phyloP scores from a whole-genome alignment of 495 filamentous ascomycete species.

The Zalerion maritima region DNA sequence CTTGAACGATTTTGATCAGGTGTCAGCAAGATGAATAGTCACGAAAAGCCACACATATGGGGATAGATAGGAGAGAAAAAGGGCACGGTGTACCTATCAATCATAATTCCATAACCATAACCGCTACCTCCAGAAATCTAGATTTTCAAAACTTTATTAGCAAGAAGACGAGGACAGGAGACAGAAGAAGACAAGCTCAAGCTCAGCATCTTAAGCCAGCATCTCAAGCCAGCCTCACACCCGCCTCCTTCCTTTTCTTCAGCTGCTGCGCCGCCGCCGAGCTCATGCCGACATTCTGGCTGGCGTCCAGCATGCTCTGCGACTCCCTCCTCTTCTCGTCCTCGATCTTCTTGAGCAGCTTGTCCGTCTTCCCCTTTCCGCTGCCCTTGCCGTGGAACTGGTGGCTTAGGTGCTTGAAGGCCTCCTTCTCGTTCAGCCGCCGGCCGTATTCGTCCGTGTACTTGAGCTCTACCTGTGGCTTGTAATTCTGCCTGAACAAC shows the following conservation, averaged over 20 bases:
- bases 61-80: too few relatives aligned
- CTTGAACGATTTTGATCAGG: too few relatives aligned
- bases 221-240: constrained; percentile 67
- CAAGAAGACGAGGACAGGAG: too few relatives aligned
- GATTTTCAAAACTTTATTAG: too few relatives aligned
- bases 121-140: too few relatives aligned
- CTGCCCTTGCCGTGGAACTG: constrained; percentile 97
- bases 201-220: too few relatives aligned
- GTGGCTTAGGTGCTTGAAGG: constrained; percentile 81
- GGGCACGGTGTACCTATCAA: too few relatives aligned
- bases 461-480: constrained; percentile 75
- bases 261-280: constrained; percentile 59
- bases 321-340: constrained; percentile 79
- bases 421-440: constrained; percentile 80
- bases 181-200: too few relatives aligned
- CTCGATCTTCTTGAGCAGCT: constrained; percentile 89
- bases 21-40: too few relatives aligned
- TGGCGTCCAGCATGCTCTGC: constrained; percentile 67
- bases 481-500: constrained; percentile 74
- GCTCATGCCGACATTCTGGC: constrained; percentile 69
- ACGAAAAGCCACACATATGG: too few relatives aligned
- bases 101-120: too few relatives aligned
- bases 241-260: constrained; percentile 77
- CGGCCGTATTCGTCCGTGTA: constrained; percentile 83
- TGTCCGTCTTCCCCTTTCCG: constrained; percentile 97